Base-by-base conservation (phyloP, 306 rosid species). In the Quercus alba region DNA sequence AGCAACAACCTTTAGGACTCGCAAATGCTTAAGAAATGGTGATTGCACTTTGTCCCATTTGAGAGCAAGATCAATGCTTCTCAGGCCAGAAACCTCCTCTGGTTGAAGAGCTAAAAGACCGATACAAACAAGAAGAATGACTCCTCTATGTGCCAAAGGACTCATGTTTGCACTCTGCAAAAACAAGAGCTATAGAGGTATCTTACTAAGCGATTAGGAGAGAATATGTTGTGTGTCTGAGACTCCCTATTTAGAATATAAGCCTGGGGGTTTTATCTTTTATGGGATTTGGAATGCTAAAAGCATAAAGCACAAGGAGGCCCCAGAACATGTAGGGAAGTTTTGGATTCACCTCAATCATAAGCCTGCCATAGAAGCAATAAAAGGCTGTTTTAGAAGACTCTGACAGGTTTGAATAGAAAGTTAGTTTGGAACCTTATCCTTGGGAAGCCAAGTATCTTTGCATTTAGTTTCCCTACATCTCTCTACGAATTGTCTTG, bases 401-500 rank as follows among this genome's bases (percentile, higher is more conserved):
- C 90, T 84, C 77, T 88, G 95, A 90, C 94, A 86, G 90, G 97
- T 86, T 93, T 93, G 99, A 95, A 91, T 81, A 63, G 84, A 80
- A 93, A 90, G 95, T 86, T 90, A 72, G 80, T 76, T 81, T 87
- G 93, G 94, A 94, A 94, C 94, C 85, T 78, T 77, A 81, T 80
- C 88, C 89, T 92, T 84, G 93, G 89, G 95, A 93, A 93, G 97
- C 88, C 92, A 95, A 89, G 97, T 85, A 91, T 90, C 91, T 95
- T 93, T 85, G 62, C 88, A 75, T 86, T 80, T 78, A 57, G 83
- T 83, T 88, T 78, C 84, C 88, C 73, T 72, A 85, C 73, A 80
- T 74, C 75, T 75, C 69, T 83, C 88, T 81, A 86, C 88, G 87
- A 90, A 80, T 82, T 86, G 87, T 77, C 85, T 63, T 71, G 80